Evolutionary conservation across 768 basidiomycete genomes (phyloP).

Genomic region (Lactarius tabidus): DNA sequence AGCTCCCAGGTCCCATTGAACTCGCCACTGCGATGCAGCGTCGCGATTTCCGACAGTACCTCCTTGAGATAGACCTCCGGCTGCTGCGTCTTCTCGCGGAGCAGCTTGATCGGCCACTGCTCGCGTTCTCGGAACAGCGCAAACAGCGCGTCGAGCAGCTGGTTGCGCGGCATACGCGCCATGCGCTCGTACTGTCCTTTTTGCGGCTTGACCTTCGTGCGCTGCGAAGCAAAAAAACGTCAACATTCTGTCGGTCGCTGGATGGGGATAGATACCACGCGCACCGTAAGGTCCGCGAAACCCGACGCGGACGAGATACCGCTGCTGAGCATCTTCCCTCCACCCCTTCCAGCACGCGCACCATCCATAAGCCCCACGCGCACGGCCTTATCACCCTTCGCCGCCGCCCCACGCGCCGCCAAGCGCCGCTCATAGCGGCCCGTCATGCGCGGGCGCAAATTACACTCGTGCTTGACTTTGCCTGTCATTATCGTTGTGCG

Average conservation of each 20-base stretch:
- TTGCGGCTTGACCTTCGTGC: conserved; percentile 59
- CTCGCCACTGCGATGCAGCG: conserved; percentile 75
- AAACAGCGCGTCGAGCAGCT: conserved; percentile 83
- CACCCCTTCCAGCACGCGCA: conserved; percentile 64
- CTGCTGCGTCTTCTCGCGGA: conserved; percentile 79
- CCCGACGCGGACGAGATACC: conserved; percentile 60
- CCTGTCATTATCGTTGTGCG: conserved; percentile 77
- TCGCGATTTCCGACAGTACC: conserved; percentile 70
- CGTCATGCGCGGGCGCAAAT: conserved; percentile 63
- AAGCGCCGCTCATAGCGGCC: conserved; percentile 68
- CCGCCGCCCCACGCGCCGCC: conserved; percentile 58
- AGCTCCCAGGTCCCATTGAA: conserved; percentile 78
- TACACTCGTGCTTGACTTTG: conserved; percentile 77
- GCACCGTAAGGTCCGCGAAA: conserved; percentile 64
- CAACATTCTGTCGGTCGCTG: too few species aligned
- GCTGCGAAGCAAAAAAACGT: background rate
- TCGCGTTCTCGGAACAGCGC: conserved; percentile 68
- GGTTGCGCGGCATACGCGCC: conserved; percentile 87
- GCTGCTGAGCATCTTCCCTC: conserved; percentile 73
- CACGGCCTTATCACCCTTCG: conserved; percentile 64
- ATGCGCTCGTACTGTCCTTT: conserved; percentile 82
- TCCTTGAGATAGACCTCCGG: conserved; percentile 87
- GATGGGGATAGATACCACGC: too few species aligned
- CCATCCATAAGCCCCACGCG: conserved; percentile 75
- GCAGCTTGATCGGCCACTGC: conserved; percentile 75